phyloP scores from a whole-genome alignment of 768 basidiomycete genomes.

The Hericium alpestre region DNA sequence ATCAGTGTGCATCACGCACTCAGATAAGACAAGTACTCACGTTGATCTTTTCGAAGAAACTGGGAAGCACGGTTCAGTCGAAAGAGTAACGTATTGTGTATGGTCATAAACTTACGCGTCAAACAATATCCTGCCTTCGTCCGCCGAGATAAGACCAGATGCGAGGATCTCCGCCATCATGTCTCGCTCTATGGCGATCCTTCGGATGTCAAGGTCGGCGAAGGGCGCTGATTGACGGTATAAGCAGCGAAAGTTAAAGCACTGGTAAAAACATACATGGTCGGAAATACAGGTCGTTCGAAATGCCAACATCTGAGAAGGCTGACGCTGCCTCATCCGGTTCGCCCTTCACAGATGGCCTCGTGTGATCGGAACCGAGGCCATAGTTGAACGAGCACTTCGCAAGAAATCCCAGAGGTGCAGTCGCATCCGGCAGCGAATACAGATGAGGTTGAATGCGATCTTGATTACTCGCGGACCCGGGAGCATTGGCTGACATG shows the following conservation, averaged over 20 bases:
- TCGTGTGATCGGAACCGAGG: background rate
- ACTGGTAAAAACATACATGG: background rate
- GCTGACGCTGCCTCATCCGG: background rate
- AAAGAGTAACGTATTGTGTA: background rate
- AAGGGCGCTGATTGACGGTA: constrained; percentile 15
- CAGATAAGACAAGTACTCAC: constrained; percentile 22
- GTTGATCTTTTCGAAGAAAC: constrained; percentile 46
- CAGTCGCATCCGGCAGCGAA: background rate
- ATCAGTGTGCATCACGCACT: constrained; percentile 18
- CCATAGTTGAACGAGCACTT: constrained; percentile 4
- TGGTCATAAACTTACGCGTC: constrained; percentile 16
- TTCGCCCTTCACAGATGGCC: background rate
- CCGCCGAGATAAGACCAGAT: constrained; percentile 20
- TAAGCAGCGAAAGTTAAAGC: background rate
- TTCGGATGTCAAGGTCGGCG: constrained; percentile 20
- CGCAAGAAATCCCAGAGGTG: constrained; percentile 11
- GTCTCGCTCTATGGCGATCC: constrained; percentile 23
- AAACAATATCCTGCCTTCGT: constrained; percentile 20
- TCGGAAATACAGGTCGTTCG: constrained; percentile 12
- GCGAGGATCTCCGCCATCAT: constrained; percentile 22
- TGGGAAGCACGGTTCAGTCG: constrained; percentile 11
- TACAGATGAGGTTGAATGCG: background rate
- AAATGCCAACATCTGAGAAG: constrained; percentile 4
- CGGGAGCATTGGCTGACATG: background rate
- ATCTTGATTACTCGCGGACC: background rate